phyloP scores from a whole-genome alignment of 768 basidiomycete species.

The Russula emetica region DNA sequence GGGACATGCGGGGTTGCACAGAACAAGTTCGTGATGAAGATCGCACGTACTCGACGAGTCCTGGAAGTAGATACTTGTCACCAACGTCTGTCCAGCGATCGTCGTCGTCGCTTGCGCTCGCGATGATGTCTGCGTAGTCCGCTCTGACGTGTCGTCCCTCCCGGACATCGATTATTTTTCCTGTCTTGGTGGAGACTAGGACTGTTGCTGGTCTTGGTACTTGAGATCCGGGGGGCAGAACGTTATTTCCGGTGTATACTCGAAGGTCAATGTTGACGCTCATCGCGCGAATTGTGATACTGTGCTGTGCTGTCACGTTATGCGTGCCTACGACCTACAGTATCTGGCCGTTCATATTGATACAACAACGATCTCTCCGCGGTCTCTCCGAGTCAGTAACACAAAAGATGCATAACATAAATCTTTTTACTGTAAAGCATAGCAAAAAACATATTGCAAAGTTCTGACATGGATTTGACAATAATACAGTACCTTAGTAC shows the following conservation, averaged over 20 bases:
- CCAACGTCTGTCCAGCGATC: conserved; percentile 38
- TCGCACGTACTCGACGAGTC: conserved; percentile 49
- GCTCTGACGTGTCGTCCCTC: conserved; percentile 23
- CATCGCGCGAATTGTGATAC: conserved; percentile 11
- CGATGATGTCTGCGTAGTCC: conserved; percentile 30
- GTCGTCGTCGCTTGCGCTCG: conserved; percentile 26
- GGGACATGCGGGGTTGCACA: too few species aligned
- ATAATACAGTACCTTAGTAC: too few species aligned
- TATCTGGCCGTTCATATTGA: neutral
- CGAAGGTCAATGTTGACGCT: conserved; percentile 3
- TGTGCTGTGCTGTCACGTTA: too few species aligned
- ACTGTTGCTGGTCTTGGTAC: conserved; percentile 40
- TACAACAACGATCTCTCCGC: neutral
- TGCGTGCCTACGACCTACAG: too few species aligned
- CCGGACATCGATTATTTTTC: conserved; percentile 41
- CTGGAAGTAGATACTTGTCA: conserved; percentile 45
- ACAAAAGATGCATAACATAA: neutral
- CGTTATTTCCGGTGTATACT: conserved; percentile 26
- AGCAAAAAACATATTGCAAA: too few species aligned
- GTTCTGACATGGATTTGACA: too few species aligned
- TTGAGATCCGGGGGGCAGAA: conserved; percentile 31
- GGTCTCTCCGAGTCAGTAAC: neutral
- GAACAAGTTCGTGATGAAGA: neutral
- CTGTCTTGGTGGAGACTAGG: conserved; percentile 38
- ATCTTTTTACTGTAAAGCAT: too few species aligned